Evolutionary conservation across 1,284 basidiomycete species (phyloP), one percentile per base, ranked within the genome.

Genomic region (Malassezia sympodialis): DNA sequence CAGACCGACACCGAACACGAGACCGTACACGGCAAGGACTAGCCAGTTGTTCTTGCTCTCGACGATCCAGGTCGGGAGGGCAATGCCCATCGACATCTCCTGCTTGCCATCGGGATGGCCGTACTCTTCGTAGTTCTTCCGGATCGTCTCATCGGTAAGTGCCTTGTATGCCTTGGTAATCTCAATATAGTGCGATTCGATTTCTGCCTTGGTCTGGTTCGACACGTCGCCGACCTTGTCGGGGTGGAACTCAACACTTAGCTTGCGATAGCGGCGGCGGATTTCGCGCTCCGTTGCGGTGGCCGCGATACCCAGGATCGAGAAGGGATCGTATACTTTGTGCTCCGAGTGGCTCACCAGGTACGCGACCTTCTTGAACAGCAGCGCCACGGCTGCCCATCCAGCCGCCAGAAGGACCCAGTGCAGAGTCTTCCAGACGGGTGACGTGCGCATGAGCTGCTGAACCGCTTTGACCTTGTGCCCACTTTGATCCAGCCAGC

Each of bases 121-220:
- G 69, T 89, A 96, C 45, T 86, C 80, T 68, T 87, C 84, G 77
- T 85, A 85, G 76, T 99, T 99, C 71, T 87, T 84, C 45, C 90
- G 87, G 56, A 89, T 91, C 1, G 82, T 85, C 68, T 90, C 89
- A 76, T 99, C 91, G 0, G 93, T 98, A 39, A 98, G 78, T 82
- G 93, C 77, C 80, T 99, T 99, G 79, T 99, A 99, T 0, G 94
- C 94, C 76, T 98, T 99, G 23, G 94, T 98, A 41, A 99, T 79
- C 44, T 89, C 83, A 35, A 98, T 88, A 75, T 93, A 99, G 62
- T 85, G 83, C 48, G 84, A 80, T 66, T 89, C 87, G 31, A 88
- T 89, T n/a, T 84, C 81, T 67, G 96, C 93, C 53, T 86, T 80
- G 0, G 93, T 96, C 69, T 91, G 80, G 69, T 96, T 90, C 0